Evolutionary conservation across 805 yeast genomes (phyloP), one percentile per base, ranked within the genome.

Genomic region (Zygoascus flipseniorum): DNA sequence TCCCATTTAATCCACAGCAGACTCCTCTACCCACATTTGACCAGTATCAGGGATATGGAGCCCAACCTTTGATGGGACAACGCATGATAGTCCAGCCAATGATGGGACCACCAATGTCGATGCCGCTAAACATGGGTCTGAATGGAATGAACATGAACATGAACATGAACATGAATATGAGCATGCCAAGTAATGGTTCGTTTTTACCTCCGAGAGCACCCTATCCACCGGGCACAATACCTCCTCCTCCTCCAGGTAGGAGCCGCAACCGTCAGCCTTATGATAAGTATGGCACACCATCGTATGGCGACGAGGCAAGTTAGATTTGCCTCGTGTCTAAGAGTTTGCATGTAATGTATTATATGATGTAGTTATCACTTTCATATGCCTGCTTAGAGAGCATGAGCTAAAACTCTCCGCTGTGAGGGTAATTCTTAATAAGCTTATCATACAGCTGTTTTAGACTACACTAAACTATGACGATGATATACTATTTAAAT

Each of bases 401-500:
- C 28, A 23, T 23, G 6, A 3, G 28, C 28, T 23, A 6, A 23
- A 6, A 23, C 28, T 4, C 28, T 23, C 3, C 28, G 28, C 6
- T 23, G 28, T 23, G 28, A 23, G 6, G 28, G 28, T 4, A 23
- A 23, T 4, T 23, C 28, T 6, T 23, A 6, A 4, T 23, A 23
- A 6, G 3, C 28, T 23, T 23, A 23, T 6, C 28, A 23, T 23
- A 3, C 28, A 23, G n/a, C 28, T 4, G 6, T 4, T 23, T 23
- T 23, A 23, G 28, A 23, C 3, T 23, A 23, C 6, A 23, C 28
- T 23, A 23, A 23, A 23, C 6, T 23, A 23, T 23, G 3, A 23
- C 6, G 6, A 23, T 23, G 6, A n/a, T 8, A 14, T 3, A 42
- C 37, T 52, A 56, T 41, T 55, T 57, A 48, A 55, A 57, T 19